phyloP scores from a whole-genome alignment of 2,329 filamentous ascomycete genomes.

The Albophoma yamanashiensis region DNA sequence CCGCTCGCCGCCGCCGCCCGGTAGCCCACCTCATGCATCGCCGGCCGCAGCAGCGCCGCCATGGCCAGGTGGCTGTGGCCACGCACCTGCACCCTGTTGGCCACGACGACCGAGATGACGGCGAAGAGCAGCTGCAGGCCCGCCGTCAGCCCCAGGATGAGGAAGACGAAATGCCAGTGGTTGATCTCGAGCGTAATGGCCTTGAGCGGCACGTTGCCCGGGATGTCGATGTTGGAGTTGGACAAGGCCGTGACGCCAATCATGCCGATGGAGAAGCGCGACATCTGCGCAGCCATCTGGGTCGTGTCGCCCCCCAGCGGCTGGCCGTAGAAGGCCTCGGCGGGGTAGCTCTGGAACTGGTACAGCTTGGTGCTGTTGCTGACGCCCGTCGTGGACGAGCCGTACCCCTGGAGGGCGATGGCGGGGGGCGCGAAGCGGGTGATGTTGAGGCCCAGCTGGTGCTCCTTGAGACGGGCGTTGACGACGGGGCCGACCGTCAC shows the following conservation, averaged over 20 bases:
- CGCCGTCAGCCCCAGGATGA: conserved; percentile 21
- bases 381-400: conserved; percentile 10
- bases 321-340: conserved; percentile 25
- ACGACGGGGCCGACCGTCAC: conserved; percentile 20
- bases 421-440: conserved; percentile 21
- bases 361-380: conserved; percentile 10
- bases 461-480: conserved; percentile 23
- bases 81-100: conserved; percentile 16
- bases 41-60: conserved; percentile 9
- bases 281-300: conserved; percentile 24
- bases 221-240: conserved; percentile 13
- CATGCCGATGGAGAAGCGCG: conserved; percentile 24
- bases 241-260: conserved; percentile 20
- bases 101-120: conserved; percentile 9
- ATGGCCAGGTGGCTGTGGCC: conserved; percentile 12
- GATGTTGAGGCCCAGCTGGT: conserved; percentile 22
- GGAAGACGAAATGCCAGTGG: conserved; percentile 18
- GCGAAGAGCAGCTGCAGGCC: conserved; percentile 18
- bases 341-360: conserved; percentile 30
- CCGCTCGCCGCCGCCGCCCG: conserved; percentile 2
- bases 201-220: conserved; percentile 18
- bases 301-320: conserved; percentile 16
- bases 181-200: conserved; percentile 20
- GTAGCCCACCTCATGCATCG: conserved; percentile 6
- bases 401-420: conserved; percentile 30